These are phyloP conservation scores for Fusarium miscanthi DNA, from an alignment of 2,329 filamentous ascomycete genomes.

Conservation along the genomic window DNA sequence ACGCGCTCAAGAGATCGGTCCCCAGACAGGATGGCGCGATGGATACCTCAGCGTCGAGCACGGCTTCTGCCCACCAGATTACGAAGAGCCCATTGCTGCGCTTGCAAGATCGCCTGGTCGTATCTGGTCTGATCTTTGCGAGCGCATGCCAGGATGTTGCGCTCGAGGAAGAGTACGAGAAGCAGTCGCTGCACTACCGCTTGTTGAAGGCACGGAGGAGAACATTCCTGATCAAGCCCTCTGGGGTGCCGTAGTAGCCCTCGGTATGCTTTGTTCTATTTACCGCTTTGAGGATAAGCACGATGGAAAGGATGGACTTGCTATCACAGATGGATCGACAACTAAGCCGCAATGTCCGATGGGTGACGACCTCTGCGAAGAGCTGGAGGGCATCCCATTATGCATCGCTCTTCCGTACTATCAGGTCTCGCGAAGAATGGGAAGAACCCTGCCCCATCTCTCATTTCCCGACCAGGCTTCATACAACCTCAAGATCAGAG, in stretches of 20 bases:
- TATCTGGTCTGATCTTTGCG: slow-evolving; percentile 66
- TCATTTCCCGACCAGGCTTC: slow-evolving; percentile 65
- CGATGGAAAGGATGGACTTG: slow-evolving; percentile 63
- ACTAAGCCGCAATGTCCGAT: slow-evolving; percentile 55
- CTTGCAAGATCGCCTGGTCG: slow-evolving; percentile 59
- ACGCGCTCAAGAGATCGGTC: slow-evolving; percentile 63
- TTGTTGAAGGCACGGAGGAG: slow-evolving; percentile 61
- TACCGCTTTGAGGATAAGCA: slow-evolving; percentile 65
- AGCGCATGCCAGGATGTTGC: slow-evolving; percentile 64
- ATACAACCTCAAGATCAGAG: slow-evolving; percentile 63
- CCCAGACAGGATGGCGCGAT: slow-evolving; percentile 63
- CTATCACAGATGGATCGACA: slow-evolving; percentile 41
- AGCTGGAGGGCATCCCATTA: slow-evolving; percentile 60
- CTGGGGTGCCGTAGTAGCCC: slow-evolving; percentile 63
- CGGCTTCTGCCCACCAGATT: slow-evolving; percentile 63
- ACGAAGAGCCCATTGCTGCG: slow-evolving; percentile 60
- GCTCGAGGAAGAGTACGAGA: slow-evolving; percentile 62
- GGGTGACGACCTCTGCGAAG: slow-evolving; percentile 63
- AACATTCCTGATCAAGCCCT: slow-evolving; percentile 63
- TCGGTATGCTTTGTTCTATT: slow-evolving; percentile 65
- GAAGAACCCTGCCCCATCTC: slow-evolving; percentile 62
- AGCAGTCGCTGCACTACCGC: slow-evolving; percentile 59
- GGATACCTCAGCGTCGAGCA: slow-evolving; percentile 54
- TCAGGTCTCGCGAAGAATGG: slow-evolving; percentile 63
- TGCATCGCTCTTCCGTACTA: slow-evolving; percentile 62